phyloP scores from a whole-genome alignment of 2,329 filamentous ascomycete species.

The Cytospora piceae region DNA sequence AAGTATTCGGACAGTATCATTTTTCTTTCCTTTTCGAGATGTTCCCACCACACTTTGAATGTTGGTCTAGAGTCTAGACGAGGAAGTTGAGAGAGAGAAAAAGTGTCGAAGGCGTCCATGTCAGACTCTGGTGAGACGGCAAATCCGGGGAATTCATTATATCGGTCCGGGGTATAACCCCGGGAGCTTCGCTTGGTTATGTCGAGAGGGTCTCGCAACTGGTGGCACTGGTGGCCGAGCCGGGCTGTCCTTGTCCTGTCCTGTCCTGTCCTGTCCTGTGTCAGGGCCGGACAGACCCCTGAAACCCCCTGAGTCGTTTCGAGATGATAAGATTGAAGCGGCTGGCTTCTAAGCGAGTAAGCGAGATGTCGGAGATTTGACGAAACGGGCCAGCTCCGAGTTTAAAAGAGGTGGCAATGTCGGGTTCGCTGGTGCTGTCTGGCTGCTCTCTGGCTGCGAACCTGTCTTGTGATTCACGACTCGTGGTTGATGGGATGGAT shows the following conservation, averaged over 20 bases:
- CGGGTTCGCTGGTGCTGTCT: not conserved
- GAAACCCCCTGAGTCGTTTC: not conserved
- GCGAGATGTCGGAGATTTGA: constrained; percentile 4
- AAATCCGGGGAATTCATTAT: not conserved
- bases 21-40: too few relatives aligned
- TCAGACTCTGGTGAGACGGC: not conserved
- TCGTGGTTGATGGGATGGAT: too few relatives aligned
- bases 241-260: not conserved
- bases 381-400: not conserved
- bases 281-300: not conserved
- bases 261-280: not conserved
- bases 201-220: too few relatives aligned
- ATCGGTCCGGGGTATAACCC: not conserved
- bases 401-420: not conserved
- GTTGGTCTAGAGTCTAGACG: too few relatives aligned
- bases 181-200: not conserved
- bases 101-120: not conserved
- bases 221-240: not conserved
- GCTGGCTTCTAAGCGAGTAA: not conserved
- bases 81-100: not conserved
- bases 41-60: too few relatives aligned
- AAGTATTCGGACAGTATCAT: too few relatives aligned
- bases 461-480: too few relatives aligned
- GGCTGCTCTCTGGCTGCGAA: too few relatives aligned
- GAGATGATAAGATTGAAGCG: not conserved